These are phyloP conservation scores for Tolypocladium paradoxum DNA, from an alignment of 2,329 filamentous ascomycete genomes.

Conservation along the genomic window DNA sequence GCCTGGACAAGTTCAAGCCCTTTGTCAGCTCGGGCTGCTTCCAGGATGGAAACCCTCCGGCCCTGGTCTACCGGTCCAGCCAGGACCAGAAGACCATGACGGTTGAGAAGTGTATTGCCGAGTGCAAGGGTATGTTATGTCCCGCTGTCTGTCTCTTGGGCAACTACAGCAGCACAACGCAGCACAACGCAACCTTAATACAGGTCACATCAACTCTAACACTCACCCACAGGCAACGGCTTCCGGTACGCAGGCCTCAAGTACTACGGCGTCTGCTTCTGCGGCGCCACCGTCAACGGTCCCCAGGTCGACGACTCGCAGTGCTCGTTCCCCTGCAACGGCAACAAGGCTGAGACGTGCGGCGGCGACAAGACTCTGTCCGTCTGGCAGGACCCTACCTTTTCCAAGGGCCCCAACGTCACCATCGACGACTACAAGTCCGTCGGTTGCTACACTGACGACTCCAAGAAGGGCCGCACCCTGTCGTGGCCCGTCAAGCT, in stretches of 20 bases:
- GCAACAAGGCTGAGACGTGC: slow-evolving; percentile 32
- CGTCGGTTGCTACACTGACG: slow-evolving; percentile 50
- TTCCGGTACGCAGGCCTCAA: slow-evolving; percentile 40
- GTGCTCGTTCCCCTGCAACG: slow-evolving; percentile 46
- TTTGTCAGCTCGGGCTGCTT: slow-evolving; percentile 39
- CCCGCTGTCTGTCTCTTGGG: neutral
- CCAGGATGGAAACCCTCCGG: slow-evolving; percentile 23
- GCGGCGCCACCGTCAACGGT: slow-evolving; percentile 39
- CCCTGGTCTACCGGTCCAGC: slow-evolving; percentile 31
- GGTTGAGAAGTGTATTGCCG: slow-evolving; percentile 33
- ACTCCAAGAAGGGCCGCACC: slow-evolving; percentile 28
- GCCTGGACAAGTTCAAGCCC: slow-evolving; percentile 32
- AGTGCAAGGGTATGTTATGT: slow-evolving; percentile 34
- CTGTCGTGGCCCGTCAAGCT: slow-evolving; percentile 32
- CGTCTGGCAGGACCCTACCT: slow-evolving; percentile 37
- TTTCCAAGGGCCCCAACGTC: slow-evolving; percentile 29
- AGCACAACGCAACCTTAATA: neutral
- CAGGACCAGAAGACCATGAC: slow-evolving; percentile 30
- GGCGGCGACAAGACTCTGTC: slow-evolving; percentile 37
- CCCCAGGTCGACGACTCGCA: slow-evolving; percentile 39
- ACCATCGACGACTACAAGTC: slow-evolving; percentile 43
- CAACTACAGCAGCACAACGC: neutral
- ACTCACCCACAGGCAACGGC: slow-evolving; percentile 26
- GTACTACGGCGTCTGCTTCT: slow-evolving; percentile 43
- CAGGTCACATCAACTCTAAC: neutral